Conservation (phyloP, 2,329 filamentous ascomycete genomes). For the Aspergillus puulaauensis region DNA sequence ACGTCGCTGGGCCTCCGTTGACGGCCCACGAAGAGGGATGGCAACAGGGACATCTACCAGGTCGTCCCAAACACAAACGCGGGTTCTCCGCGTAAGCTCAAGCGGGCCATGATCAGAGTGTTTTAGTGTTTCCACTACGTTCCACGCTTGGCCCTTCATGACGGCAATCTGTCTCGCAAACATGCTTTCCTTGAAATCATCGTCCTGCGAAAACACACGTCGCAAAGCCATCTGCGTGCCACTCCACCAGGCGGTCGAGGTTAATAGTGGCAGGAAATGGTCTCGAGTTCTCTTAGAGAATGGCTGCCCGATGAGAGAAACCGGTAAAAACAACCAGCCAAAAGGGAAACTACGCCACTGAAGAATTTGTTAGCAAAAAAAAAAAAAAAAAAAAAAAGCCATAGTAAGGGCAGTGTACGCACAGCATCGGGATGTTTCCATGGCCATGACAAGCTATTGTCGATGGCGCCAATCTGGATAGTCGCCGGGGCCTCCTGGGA, state of each 20-base stretch:
- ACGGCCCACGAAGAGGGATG: slow-evolving; percentile 81
- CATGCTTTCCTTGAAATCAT: slow-evolving; percentile 98
- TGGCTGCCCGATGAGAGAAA: slow-evolving; percentile 91
- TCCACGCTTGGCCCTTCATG: slow-evolving; percentile 99
- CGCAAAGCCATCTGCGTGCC: slow-evolving; percentile 87
- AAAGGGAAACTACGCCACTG: slow-evolving; percentile 87
- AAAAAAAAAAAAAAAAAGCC: not conserved
- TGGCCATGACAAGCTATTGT: slow-evolving; percentile 97
- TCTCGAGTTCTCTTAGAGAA: slow-evolving; percentile 92
- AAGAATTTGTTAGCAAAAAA: slow-evolving; percentile 20
- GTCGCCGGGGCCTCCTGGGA: slow-evolving; percentile 51
- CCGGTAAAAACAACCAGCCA: slow-evolving; percentile 95
- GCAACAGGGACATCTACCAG: slow-evolving; percentile 93
- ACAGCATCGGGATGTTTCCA: slow-evolving; percentile 97
- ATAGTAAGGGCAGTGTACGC: slow-evolving; percentile 29
- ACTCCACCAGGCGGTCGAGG: slow-evolving; percentile 94
- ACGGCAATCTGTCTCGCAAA: slow-evolving; percentile 97
- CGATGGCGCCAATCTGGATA: slow-evolving; percentile 86
- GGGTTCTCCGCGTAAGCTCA: slow-evolving; percentile 83
- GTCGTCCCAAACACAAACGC: slow-evolving; percentile 98
- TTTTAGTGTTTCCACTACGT: slow-evolving; percentile 96
- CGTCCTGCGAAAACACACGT: slow-evolving; percentile 84
- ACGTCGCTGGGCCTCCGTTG: slow-evolving; percentile 76
- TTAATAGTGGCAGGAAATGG: slow-evolving; percentile 93
- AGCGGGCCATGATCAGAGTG: slow-evolving; percentile 87